Evolutionary conservation across 2,329 filamentous ascomycete species (phyloP).

Genomic region (Aspergillus fructus): DNA sequence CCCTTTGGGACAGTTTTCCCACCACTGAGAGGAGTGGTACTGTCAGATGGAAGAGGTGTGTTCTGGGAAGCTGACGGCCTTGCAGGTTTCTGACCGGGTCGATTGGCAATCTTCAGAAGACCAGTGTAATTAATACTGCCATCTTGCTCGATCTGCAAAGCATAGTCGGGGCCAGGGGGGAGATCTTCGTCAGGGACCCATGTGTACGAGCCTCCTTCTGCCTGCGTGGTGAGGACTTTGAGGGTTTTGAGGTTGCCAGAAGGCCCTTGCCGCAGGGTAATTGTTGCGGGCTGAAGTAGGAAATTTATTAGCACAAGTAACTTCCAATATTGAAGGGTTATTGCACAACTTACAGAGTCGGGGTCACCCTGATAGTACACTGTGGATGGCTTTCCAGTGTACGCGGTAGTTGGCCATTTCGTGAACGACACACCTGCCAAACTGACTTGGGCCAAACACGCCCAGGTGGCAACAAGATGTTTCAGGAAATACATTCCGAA

Average conservation of each 20-base stretch:
- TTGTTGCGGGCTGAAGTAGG: conserved; percentile 48
- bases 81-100: conserved; percentile 28
- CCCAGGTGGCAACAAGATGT: conserved; percentile 47
- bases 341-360: conserved; percentile 27
- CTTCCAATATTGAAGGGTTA: not conserved
- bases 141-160: conserved; percentile 58
- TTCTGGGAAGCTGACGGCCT: not conserved
- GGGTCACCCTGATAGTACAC: conserved; percentile 51
- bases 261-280: conserved; percentile 56
- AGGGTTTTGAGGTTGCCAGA: conserved; percentile 52
- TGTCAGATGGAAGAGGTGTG: conserved; percentile 14
- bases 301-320: conserved; percentile 15
- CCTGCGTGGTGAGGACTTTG: conserved; percentile 47
- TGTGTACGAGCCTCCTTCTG: conserved; percentile 47
- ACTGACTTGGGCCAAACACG: conserved; percentile 43
- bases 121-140: conserved; percentile 56
- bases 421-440: conserved; percentile 55
- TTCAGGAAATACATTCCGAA: conserved; percentile 53
- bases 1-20: conserved; percentile 14
- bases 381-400: conserved; percentile 49
- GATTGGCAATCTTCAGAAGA: conserved; percentile 43
- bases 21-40: conserved; percentile 10
- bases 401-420: conserved; percentile 48
- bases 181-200: conserved; percentile 52
- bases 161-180: conserved; percentile 52